Base-by-base conservation (phyloP, 768 basidiomycete species). In the Psilocybe sp. region DNA sequence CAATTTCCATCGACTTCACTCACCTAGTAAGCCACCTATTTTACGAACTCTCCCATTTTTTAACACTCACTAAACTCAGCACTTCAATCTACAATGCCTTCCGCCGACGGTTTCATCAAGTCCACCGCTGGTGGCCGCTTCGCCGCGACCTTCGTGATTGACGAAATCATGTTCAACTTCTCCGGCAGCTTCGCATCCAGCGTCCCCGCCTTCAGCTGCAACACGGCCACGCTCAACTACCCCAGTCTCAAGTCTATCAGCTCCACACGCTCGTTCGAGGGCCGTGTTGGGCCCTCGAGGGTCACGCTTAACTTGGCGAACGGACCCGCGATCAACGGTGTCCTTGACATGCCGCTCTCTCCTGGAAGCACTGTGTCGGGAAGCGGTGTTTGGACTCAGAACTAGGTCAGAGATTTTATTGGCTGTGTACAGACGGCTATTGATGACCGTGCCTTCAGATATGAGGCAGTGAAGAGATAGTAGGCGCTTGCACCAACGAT, bases 221-320 rank as follows among this genome's bases (percentile, higher is more conserved):
- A 52, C 45, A 52, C 40, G n/a, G 51, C 51, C 6, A 42, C 34
- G 3, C 38, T 52, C 19, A 47, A 9, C 6, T 52, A 42, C 33
- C 20, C 7, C 15, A 37, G 6, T 23, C 34, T 47, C 13, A 41
- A 33, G 14, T n/a, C 46, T 13, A 20, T 47, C 8, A 40, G 20
- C 37, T 39, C 46, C 36, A 39, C 15, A 7, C 10, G 46, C 14
- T 15, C 34, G 13, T 47, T 47, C 23, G 46, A 37, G 13, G 46
- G 46, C 12, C 14, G 23, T 16, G 46, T 47, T 19, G 46, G 46
- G 6, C 34, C 37, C 12, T 38, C 16, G 8, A 40, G 7, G 5
- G 32, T 47, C 23, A 15, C 16, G 19, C 37, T 47, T 35, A 19
- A 9, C 14, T 16, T 46, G 15, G 45, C 13, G 6, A 31, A 45